Evolutionary conservation across 2,329 filamentous ascomycete genomes (phyloP).

Genomic region (Phyllosticta ampelicida): DNA sequence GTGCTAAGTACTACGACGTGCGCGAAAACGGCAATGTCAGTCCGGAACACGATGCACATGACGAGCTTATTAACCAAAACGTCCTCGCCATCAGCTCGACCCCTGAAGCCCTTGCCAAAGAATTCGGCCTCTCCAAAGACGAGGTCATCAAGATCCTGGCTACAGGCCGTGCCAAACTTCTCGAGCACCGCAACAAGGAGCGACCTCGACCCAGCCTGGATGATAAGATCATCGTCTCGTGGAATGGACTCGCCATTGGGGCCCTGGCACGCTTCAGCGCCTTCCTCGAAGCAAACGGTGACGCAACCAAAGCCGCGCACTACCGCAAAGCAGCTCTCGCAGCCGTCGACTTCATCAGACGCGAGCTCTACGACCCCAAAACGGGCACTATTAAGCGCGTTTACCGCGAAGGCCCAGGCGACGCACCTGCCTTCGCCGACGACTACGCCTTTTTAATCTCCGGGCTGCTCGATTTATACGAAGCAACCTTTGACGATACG

Average conservation of each 20-base stretch:
- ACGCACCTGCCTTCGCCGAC: conserved; percentile 70
- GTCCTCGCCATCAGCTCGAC: conserved; percentile 64
- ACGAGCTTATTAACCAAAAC: conserved; percentile 92
- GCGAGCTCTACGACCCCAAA: conserved; percentile 58
- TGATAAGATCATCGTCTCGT: conserved; percentile 76
- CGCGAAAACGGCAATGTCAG: conserved; percentile 76
- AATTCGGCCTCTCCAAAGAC: conserved; percentile 60
- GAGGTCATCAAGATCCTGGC: conserved; percentile 59
- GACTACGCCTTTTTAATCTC: conserved; percentile 87
- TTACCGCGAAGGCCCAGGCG: conserved; percentile 56
- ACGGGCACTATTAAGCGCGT: conserved; percentile 60
- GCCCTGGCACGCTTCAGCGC: conserved; percentile 67
- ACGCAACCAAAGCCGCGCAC: conserved; percentile 44
- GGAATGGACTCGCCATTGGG: conserved; percentile 82
- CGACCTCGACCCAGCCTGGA: conserved; percentile 70
- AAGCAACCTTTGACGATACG: conserved; percentile 64
- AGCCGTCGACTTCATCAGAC: conserved; percentile 61
- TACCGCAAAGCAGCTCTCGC: conserved; percentile 58
- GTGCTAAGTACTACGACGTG: conserved; percentile 77
- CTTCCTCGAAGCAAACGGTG: conserved; percentile 44
- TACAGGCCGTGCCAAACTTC: conserved; percentile 56
- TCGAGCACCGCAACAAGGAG: conserved; percentile 60
- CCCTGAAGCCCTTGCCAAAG: conserved; percentile 56
- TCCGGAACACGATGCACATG: conserved; percentile 72
- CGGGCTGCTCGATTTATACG: conserved; percentile 74